Base-by-base conservation (phyloP, 108 stramenopile species). In the Nannochloropsis granulata region DNA sequence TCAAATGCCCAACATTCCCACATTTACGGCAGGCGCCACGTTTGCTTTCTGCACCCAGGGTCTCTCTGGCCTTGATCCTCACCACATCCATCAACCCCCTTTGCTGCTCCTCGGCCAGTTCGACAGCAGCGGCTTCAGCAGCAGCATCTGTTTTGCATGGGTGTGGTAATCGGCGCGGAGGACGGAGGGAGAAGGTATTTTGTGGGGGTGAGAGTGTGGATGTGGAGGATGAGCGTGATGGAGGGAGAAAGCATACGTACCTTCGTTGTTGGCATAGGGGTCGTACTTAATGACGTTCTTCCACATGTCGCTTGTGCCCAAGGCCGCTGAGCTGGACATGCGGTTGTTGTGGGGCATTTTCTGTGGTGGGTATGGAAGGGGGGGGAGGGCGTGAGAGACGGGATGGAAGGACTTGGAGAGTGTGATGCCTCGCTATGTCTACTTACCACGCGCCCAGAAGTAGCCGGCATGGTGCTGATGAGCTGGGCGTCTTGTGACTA, bases 271-370 rank as follows among this genome's bases (percentile, higher is more conserved):
- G 21, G 81, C 81, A 12, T 81, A 81, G 23, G 81, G 81, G 44
- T 81, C 81, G 81, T 81, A 44, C 12, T 44, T 44, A 12, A 81
- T 81, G 8, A 44, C 44, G 12, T 81, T 81, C 23, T 43, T 81
- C 81, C 81, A 81, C 44, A 81, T 81, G 12, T 44, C 23, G 81
- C 43, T 81, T 44, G 44, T 81, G 8, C 44, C 44, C 42, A 81
- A 23, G 21, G 81, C 81, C 16, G 81, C 42, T 23, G 81, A 81
- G 21, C 43, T 44, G 81, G 81, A 81, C 81, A 81, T 44, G 2
- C 81, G 42, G 23, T 81, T 81, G 44, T 81, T 81, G 44, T 81
- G 81, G 7, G 81, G 81, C 81, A 81, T 81, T 81, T 81, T 81
- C 56, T 71, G 56, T 71, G 56, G n/a, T n/a, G 56, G 56, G 21